A percentile compares a stretch with the other conserved stretches of the same genome.
phyloP scores from a whole-genome alignment of 2,329 filamentous ascomycete genomes.

The Alternaria infectoria region DNA sequence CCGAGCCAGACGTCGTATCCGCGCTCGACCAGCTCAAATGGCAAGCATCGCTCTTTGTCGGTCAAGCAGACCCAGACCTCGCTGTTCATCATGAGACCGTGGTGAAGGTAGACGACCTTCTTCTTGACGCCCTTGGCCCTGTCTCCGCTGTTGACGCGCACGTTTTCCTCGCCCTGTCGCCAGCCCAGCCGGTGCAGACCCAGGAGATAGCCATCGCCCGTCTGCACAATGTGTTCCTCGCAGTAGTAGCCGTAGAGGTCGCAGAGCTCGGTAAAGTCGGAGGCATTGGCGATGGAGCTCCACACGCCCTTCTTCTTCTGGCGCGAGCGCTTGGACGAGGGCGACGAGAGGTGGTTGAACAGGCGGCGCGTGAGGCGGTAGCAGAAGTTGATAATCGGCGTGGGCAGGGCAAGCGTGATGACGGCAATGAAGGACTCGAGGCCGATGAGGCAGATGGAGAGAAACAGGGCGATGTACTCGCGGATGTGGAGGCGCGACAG shows the following conservation, averaged over 20 bases:
- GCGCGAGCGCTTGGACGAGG: conserved; percentile 70
- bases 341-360: conserved; percentile 79
- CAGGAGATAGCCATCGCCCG: conserved; percentile 89
- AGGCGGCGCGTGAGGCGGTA: conserved; percentile 81
- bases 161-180: conserved; percentile 79
- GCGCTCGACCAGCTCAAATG: conserved; percentile 85
- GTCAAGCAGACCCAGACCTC: conserved; percentile 97
- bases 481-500: conserved; percentile 65
- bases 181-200: conserved; percentile 88
- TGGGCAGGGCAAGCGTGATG: conserved; percentile 84
- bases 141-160: conserved; percentile 74
- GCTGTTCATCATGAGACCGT: conserved; percentile 97
- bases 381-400: conserved; percentile 79
- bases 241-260: conserved; percentile 88
- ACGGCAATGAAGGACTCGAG: conserved; percentile 84
- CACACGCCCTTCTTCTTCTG: conserved; percentile 76
- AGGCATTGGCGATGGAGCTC: conserved; percentile 79
- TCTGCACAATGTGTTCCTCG: conserved; percentile 96
- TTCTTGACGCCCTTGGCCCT: conserved; percentile 67
- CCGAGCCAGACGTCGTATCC: conserved; percentile 98
- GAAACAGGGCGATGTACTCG: conserved; percentile 87
- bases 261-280: conserved; percentile 95
- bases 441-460: conserved; percentile 81
- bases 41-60: conserved; percentile 81
- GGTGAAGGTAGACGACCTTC: conserved; percentile 90